These are phyloP conservation scores for Pseudogymnoascus sp. DNA, from an alignment of 2,329 filamentous ascomycete genomes.

Conservation along the genomic window DNA sequence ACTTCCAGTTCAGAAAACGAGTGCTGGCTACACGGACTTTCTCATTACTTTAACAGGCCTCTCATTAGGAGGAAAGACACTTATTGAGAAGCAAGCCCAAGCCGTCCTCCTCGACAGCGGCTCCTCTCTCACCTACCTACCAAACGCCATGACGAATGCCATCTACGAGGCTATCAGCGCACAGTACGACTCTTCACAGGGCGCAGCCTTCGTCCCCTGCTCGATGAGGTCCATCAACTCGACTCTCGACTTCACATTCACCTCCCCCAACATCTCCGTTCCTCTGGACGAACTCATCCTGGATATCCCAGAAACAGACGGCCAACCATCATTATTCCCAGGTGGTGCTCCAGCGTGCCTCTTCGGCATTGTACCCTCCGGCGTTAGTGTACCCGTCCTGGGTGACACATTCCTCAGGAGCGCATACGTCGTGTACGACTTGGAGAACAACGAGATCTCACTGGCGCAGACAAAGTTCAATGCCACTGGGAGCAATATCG, in stretches of 20 bases:
- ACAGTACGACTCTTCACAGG: constrained; percentile 43
- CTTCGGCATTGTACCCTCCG: constrained; percentile 58
- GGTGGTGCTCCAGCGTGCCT: constrained; percentile 51
- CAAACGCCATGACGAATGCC: constrained; percentile 41
- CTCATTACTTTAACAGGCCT: constrained; percentile 60
- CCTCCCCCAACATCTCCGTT: constrained; percentile 44
- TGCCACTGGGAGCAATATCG: constrained; percentile 39
- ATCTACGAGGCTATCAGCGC: constrained; percentile 54
- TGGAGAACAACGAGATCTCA: constrained; percentile 63
- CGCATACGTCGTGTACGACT: constrained; percentile 68
- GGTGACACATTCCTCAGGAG: constrained; percentile 69
- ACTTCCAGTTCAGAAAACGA: constrained; percentile 53
- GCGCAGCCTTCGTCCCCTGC: constrained; percentile 55
- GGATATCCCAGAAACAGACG: constrained; percentile 36
- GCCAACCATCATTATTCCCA: constrained; percentile 41
- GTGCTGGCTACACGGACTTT: constrained; percentile 51
- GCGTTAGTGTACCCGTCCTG: constrained; percentile 48
- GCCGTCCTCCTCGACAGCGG: constrained; percentile 65
- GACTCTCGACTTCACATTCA: constrained; percentile 47
- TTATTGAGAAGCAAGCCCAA: constrained; percentile 44
- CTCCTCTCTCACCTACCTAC: constrained; percentile 59
- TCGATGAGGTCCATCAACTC: constrained; percentile 35
- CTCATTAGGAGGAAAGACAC: constrained; percentile 33
- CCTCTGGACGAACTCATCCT: constrained; percentile 52
- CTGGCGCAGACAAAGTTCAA: constrained; percentile 61